Evolutionary conservation across 352 stramenopile species (phyloP), one percentile per base, ranked within the genome.

Genomic region (Phytopythium cucurbitacearum): DNA sequence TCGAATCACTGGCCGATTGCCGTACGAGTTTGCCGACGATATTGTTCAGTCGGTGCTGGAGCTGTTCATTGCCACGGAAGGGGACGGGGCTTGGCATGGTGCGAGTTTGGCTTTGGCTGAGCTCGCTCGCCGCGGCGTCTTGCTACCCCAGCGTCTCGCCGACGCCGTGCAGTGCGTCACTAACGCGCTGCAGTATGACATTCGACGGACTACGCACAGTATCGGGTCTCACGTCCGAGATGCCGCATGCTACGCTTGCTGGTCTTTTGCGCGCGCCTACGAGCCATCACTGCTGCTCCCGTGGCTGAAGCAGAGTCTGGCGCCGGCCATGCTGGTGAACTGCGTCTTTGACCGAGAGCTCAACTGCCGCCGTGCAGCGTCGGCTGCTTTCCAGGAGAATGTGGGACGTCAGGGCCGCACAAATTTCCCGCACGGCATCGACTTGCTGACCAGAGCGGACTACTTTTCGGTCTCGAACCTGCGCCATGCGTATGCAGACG

Each of bases 321-420:
- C 87, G 16, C 73, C 86, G 40, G 89, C 85, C 5, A 97, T 99
- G 71, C 83, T 98, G 21, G 89, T 97, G 5, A 97, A 96, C 52
- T 94, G 84, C 33, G 80, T 99, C 1, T 99, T 99, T 73, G 97
- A 99, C 76, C 82, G 97, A 13, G 97, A 99, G 62, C 80, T 99
- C 6, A 99, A 99, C 67, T 99, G 96, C 56, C 87, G 97, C 35
- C 85, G 97, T n/a, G 97, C 97, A 9, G 96, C 97, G 16, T 98
- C 95, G 32, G 97, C 97, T 5, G 96, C 97, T 0, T 99, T 99
- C 65, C 97, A 99, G 69, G 93, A 98, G 57, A 95, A 87, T 51
- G 89, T 98, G 41, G 94, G 94, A 4, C 79, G 91, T 0, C 87
- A 98, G 65, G 88, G 87, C 32, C 69, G 80, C 1, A 64, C 77